A percentile compares a stretch with the other conserved stretches of the same genome.
Evolutionary conservation across 495 filamentous ascomycete genomes (phyloP).

Genomic region (Mytilinidion resinicola): DNA sequence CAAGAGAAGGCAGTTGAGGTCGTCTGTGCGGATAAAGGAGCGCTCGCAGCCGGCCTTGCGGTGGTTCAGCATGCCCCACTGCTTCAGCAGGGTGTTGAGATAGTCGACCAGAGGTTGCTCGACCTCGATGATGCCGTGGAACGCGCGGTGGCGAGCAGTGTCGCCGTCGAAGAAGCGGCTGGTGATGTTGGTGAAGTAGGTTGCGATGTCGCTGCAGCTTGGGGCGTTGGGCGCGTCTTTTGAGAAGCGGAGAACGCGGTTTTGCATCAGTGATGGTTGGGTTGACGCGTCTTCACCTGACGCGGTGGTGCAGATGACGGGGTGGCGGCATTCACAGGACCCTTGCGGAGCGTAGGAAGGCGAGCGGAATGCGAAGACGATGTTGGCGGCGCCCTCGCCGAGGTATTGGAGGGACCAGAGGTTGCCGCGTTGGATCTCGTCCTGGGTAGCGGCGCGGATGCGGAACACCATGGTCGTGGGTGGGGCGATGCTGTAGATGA

Average conservation of each 20-base stretch:
- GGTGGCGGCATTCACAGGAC: conserved; percentile 5
- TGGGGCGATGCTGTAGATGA: no score
- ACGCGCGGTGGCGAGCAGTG: background rate
- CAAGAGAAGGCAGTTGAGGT: conserved; percentile 64
- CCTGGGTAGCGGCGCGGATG: no score
- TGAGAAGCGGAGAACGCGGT: conserved; percentile 55
- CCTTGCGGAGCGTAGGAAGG: conserved; percentile 4
- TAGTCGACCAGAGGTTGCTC: background rate
- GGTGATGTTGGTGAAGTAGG: no score
- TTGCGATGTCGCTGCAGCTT: conserved; percentile 48
- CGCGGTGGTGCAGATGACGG: conserved; percentile 15
- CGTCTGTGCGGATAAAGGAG: conserved; percentile 2
- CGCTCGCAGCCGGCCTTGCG: background rate
- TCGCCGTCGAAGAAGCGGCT: conserved; percentile 46
- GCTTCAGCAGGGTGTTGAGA: no score
- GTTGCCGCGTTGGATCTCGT: no score
- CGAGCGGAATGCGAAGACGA: conserved; percentile 50
- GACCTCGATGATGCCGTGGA: background rate
- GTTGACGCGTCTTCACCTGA: background rate
- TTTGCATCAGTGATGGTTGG: background rate
- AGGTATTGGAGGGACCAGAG: conserved; percentile 42
- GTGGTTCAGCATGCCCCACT: background rate
- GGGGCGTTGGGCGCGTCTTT: conserved; percentile 54
- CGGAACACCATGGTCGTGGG: no score
- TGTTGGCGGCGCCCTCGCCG: conserved; percentile 66